Percentiles rank a stretch among this genome's conserved stretches.
Conservation (phyloP, 1,139 yeast species). For the Diutina sp. region DNA sequence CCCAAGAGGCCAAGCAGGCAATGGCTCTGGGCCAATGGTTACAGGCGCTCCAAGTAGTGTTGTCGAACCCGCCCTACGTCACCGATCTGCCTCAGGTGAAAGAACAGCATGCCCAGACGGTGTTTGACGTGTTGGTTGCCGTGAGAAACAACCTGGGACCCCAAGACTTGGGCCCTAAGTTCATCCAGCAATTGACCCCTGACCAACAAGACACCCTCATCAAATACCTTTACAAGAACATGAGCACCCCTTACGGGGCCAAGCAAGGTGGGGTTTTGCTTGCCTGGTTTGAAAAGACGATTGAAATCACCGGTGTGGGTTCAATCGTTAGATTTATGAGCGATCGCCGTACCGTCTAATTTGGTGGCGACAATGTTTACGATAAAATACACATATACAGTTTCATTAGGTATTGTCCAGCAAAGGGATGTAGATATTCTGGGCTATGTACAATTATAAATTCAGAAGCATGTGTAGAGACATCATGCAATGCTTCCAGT, state of each 20-base stretch:
- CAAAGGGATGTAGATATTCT: background rate
- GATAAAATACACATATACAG: background rate
- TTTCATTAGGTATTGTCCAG: background rate
- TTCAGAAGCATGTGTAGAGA: too few relatives aligned
- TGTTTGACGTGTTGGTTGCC: slow-evolving; percentile 63
- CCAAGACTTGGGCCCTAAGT: slow-evolving; percentile 42
- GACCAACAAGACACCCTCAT: slow-evolving; percentile 70
- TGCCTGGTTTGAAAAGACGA: slow-evolving; percentile 86
- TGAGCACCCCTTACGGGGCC: slow-evolving; percentile 67
- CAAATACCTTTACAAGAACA: slow-evolving; percentile 78
- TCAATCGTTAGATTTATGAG: slow-evolving; percentile 77
- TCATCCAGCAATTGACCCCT: slow-evolving; percentile 44
- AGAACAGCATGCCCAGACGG: slow-evolving; percentile 36
- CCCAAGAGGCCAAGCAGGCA: slow-evolving; percentile 46
- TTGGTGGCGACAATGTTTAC: background rate
- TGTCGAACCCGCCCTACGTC: slow-evolving; percentile 75
- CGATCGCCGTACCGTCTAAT: slow-evolving; percentile 68
- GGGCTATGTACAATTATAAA: too few relatives aligned
- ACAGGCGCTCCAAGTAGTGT: slow-evolving; percentile 51
- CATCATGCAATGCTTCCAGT: too few relatives aligned
- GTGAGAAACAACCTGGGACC: slow-evolving; percentile 44
- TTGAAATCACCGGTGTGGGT: slow-evolving; percentile 77
- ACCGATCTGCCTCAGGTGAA: slow-evolving; percentile 43
- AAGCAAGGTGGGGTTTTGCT: slow-evolving; percentile 80
- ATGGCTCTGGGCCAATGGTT: slow-evolving; percentile 62